Conservation (phyloP, 192 early-diverging fungal genomes). For the Backusella psychrophila region DNA sequence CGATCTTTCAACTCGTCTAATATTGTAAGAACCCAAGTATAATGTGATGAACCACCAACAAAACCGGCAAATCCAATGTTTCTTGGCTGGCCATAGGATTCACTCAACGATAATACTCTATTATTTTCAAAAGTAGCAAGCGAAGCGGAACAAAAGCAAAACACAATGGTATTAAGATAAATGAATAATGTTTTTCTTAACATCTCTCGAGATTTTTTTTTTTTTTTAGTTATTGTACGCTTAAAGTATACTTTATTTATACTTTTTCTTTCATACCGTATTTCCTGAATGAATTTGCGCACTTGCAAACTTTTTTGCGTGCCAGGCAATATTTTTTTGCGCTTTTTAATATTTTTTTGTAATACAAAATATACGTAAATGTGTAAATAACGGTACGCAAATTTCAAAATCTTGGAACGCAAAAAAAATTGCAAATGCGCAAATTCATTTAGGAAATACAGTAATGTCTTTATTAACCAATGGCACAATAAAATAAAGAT, state of each 20-base stretch:
- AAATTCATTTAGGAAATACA: too few relatives aligned
- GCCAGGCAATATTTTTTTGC: too few relatives aligned
- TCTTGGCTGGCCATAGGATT: not conserved
- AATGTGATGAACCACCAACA: constrained; percentile 3
- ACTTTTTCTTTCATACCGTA: not conserved
- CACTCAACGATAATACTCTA: not conserved
- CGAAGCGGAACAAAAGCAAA: not conserved
- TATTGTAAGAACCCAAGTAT: constrained; percentile 3
- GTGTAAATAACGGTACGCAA: too few relatives aligned
- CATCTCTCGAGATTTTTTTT: not conserved
- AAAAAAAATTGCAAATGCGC: too few relatives aligned
- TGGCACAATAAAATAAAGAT: not conserved
- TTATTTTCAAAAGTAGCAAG: not conserved
- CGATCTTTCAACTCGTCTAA: not conserved
- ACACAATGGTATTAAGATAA: not conserved
- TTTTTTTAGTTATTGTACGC: not conserved
- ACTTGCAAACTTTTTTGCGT: too few relatives aligned
- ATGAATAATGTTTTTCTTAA: not conserved
- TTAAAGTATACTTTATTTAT: not conserved
- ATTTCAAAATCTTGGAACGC: too few relatives aligned
- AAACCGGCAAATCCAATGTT: not conserved
- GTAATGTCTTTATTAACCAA: not conserved
- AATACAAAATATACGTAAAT: too few relatives aligned
- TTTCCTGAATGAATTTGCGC: too few relatives aligned
- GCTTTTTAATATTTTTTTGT: too few relatives aligned